phyloP scores from a whole-genome alignment of 257 asterid species.

The Capsicum chinense region DNA sequence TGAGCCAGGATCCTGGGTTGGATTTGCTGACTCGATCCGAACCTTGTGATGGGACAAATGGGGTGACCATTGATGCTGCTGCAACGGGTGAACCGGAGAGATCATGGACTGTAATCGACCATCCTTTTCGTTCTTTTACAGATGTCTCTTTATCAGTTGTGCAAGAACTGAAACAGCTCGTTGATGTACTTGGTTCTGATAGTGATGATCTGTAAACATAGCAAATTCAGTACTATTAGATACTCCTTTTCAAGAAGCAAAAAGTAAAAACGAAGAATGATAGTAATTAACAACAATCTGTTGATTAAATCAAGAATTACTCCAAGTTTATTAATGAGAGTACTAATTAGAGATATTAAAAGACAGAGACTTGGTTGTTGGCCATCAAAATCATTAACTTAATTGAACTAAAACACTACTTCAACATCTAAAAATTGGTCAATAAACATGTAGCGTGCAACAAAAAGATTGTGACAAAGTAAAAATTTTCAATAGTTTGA shows the following conservation, averaged over 20 bases:
- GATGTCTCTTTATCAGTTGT: conserved; percentile 44
- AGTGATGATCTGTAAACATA: conserved; percentile 64
- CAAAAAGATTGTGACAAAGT: no score
- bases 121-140: conserved; percentile 79
- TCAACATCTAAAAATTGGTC: neutral
- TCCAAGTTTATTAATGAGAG: no score
- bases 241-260: neutral
- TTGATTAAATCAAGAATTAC: neutral
- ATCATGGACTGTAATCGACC: conserved; percentile 97
- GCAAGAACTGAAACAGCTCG: conserved; percentile 58
- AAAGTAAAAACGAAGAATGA: neutral
- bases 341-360: no score
- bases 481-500: no score
- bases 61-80: conserved; percentile 95
- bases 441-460: neutral
- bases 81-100: conserved; percentile 97
- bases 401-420: neutral
- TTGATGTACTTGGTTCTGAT: conserved; percentile 71
- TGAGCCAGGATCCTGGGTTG: conserved; percentile 98
- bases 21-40: conserved; percentile 73
- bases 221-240: conserved; percentile 32
- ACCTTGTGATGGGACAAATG: conserved; percentile 90
- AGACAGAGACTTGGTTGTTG: no score
- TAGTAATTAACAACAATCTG: neutral
- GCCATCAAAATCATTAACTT: no score